phyloP scores from a whole-genome alignment of 345 rosid genomes.

The Pseudoturritis turrita region DNA sequence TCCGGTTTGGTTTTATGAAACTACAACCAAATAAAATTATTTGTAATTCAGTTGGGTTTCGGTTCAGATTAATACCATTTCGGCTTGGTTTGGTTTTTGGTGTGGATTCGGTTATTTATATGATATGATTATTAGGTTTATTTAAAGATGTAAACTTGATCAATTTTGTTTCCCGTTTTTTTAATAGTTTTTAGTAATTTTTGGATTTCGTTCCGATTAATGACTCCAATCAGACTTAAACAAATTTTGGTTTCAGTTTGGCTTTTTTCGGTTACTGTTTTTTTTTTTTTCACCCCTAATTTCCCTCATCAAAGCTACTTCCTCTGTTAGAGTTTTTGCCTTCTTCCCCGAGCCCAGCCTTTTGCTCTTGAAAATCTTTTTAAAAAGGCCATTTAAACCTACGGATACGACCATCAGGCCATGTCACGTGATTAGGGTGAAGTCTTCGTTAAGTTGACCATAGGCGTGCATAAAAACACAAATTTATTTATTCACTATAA shows the following conservation, averaged over 20 bases:
- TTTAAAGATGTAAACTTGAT: too few relatives aligned
- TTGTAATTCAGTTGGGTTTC: neutral
- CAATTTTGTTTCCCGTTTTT: too few relatives aligned
- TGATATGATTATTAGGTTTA: too few relatives aligned
- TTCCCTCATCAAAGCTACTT: neutral
- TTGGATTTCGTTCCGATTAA: too few relatives aligned
- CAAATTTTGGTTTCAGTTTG: too few relatives aligned
- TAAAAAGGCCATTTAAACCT: neutral
- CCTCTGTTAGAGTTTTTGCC: neutral
- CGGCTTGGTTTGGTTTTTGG: neutral
- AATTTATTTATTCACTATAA: neutral
- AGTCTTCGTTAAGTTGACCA: slow-evolving; percentile 1
- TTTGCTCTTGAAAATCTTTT: neutral
- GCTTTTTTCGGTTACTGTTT: too few relatives aligned
- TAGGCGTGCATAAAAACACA: slow-evolving; percentile 20
- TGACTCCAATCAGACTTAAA: too few relatives aligned
- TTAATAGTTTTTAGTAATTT: too few relatives aligned
- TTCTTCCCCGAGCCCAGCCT: neutral
- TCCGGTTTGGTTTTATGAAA: neutral
- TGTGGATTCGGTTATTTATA: too few relatives aligned
- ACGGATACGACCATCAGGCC: neutral
- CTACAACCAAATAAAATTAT: neutral
- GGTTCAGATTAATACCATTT: neutral
- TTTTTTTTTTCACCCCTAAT: too few relatives aligned
- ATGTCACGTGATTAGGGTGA: slow-evolving; percentile 12